Evolutionary conservation across 345 rosid genomes (phyloP), one percentile per base, ranked within the genome.

Genomic region (Aquilaria yunnanensis): DNA sequence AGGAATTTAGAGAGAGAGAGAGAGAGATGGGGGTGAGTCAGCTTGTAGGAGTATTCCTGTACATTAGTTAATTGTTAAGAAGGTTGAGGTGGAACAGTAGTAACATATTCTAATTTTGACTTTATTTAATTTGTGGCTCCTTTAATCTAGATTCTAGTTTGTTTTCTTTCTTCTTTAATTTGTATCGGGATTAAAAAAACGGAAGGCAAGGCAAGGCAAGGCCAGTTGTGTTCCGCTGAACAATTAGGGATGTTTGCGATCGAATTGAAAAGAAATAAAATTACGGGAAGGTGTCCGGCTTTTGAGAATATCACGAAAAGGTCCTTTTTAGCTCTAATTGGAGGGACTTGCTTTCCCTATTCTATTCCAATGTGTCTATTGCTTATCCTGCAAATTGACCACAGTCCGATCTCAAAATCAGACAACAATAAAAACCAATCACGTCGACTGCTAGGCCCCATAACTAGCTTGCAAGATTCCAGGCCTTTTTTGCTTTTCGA

Each of bases 241-340:
- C 67, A 72, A 65, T 63, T 63, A 68, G 83, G 79, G 69, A 83
- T 72, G 83, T 83, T 74, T 37, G 74, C 78, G 37, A 75, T 23
- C 23, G 23, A 23, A 23, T 23, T 23, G 76, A 72, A 77, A 37
- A 37, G 2, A 37, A 37, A 37, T 37, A 78, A 82, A 80, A 76
- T 78, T 79, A 80, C 85, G 64, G 67, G 47, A 80, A 81, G 77
- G 78, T 72, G 71, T 66, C 75, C 41, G 60, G 56, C 68, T 74
- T 80, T 78, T 70, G 62, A 74, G 70, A 77, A 69, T 75, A 71
- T 79, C 67, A 71, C 86, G 43, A 74, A 91, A 91, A 88, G 90
- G 84, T 83, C 86, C 85, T 53, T 86, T 88, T 86, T 67, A 80
- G 72, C 82, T 75, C 74, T 72, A 77, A 73, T 74, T 56, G 55